Evolutionary conservation across 2,329 filamentous ascomycete genomes (phyloP).

Genomic region (Dendryphion nanum): DNA sequence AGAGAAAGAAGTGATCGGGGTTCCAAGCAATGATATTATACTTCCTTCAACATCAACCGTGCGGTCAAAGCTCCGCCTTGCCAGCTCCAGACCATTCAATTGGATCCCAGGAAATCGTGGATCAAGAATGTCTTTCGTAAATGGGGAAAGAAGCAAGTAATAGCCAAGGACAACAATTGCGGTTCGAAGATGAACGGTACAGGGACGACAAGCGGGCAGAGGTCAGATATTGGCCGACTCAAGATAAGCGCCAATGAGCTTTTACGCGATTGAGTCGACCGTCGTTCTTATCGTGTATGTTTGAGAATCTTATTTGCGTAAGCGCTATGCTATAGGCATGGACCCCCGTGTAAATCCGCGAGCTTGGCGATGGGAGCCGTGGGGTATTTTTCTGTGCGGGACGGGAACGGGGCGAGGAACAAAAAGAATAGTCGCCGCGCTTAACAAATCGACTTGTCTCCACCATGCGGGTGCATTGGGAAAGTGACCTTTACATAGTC

Average conservation of each 20-base stretch:
- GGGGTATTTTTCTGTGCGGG: too few relatives aligned
- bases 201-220: neutral
- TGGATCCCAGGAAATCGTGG: neutral
- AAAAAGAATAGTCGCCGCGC: too few relatives aligned
- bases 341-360: too few relatives aligned
- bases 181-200: neutral
- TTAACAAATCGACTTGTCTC: too few relatives aligned
- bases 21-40: neutral
- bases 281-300: constrained; percentile 13
- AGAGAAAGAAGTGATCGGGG: neutral
- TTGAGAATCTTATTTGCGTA: constrained; percentile 11
- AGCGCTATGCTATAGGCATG: too few relatives aligned
- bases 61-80: neutral
- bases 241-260: neutral
- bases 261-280: constrained; percentile 2
- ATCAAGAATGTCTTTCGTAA: neutral
- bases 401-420: too few relatives aligned
- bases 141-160: neutral
- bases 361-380: too few relatives aligned
- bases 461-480: too few relatives aligned
- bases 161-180: neutral
- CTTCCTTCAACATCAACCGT: neutral
- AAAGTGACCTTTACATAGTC: too few relatives aligned
- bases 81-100: neutral
- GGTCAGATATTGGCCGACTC: neutral